Conservation (phyloP, 257 asterid species). For the Primulina tabacum region DNA sequence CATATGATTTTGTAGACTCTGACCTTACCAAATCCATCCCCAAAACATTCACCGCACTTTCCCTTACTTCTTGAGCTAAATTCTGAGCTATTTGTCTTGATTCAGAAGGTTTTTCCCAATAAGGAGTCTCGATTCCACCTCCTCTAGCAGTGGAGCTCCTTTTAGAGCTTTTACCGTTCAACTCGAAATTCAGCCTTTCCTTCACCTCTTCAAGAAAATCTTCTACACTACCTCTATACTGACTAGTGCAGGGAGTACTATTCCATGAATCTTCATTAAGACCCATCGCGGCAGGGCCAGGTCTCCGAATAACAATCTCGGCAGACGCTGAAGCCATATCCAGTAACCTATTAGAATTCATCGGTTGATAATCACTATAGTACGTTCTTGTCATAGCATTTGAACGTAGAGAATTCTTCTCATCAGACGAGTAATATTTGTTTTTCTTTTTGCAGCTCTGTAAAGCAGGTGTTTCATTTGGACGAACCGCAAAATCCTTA, state of each 20-base stretch:
- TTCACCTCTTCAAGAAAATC: constrained; percentile 91
- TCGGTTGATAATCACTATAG: constrained; percentile 29
- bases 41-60: constrained; percentile 60
- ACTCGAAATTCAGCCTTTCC: constrained; percentile 75
- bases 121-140: constrained; percentile 90
- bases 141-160: constrained; percentile 66
- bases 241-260: constrained; percentile 74
- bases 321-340: constrained; percentile 45
- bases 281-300: constrained; percentile 59
- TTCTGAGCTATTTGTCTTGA: constrained; percentile 73
- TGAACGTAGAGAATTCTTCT: constrained; percentile 29
- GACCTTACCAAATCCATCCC: constrained; percentile 63
- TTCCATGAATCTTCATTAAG: constrained; percentile 54
- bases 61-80: constrained; percentile 72
- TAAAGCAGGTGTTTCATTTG: constrained; percentile 30
- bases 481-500: constrained; percentile 26
- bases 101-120: constrained; percentile 67
- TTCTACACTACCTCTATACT: constrained; percentile 60
- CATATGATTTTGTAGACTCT: constrained; percentile 74
- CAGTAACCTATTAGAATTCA: constrained; percentile 26
- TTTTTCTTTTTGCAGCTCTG: constrained; percentile 28
- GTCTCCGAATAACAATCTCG: constrained; percentile 81
- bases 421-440: constrained; percentile 32
- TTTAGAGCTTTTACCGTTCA: constrained; percentile 62
- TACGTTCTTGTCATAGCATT: constrained; percentile 32